Evolutionary conservation across 1,284 basidiomycete species (phyloP), one percentile per base, ranked within the genome.

Genomic region (Cutaneotrichosporon sp.): DNA sequence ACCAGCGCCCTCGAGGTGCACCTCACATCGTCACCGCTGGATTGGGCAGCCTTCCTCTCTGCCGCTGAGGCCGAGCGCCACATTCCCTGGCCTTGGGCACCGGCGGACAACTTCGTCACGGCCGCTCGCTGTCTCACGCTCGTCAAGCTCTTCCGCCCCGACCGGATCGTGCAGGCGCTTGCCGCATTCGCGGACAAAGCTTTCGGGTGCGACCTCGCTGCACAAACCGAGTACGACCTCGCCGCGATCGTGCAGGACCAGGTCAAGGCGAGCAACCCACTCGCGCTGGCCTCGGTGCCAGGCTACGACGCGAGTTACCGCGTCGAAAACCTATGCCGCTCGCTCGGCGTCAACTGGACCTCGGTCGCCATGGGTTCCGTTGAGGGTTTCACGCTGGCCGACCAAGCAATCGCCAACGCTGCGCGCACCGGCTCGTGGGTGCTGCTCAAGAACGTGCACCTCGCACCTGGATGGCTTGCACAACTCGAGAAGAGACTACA

Each of bases 351-450:
- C 47, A 87, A 88, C 34, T 95, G 91, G 66, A 84, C 88, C 0
- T 91, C 92, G 1, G 91, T 97, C 18, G 95, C 95, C 13, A 97
- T 98, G 92, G 95, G 95, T n/a, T 97, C 94, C 1, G 90, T 93
- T 69, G 95, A 98, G 84, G 94, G 95, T n/a, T 95, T 92, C 80
- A 86, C 87, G 8, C 84, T 93, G 3, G 95, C 95, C 6, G 95
- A 98, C 73, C 92, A 96, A 78, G 93, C 93, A 2, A 97, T 98
- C 68, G 89, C 90, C 22, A 82, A 88, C 26, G 94, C 94, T 30
- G 90, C 92, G 16, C 86, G 94, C 22, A 90, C 92, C 76, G 95
- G 95, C 8, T 86, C 89, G 14, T 96, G 93, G 93, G 94, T 97
- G 2, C 83, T 97, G 53, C 86, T 97, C 66, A 97, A 97, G 83